Evolutionary conservation across 2,329 filamentous ascomycete genomes (phyloP).

Genomic region (Aspergillus hortae): DNA sequence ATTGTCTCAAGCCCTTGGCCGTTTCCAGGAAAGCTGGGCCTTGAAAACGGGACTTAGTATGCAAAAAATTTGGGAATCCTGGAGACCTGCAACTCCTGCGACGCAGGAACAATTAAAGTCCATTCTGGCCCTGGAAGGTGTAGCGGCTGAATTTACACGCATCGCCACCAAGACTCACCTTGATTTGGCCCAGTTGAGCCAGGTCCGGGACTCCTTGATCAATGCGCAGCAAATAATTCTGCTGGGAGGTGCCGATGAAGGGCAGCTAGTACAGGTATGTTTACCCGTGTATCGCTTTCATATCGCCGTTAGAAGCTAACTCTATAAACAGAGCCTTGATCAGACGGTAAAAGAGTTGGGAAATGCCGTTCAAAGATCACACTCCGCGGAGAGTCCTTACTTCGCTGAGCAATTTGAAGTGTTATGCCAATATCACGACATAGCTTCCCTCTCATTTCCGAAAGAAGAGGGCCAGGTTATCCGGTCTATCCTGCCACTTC

Average conservation of each 20-base stretch:
- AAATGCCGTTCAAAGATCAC: slow-evolving; percentile 26
- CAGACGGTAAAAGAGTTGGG: slow-evolving; percentile 36
- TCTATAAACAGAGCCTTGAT: slow-evolving; percentile 28
- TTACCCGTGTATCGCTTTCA: background rate
- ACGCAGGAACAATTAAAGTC: slow-evolving; percentile 31
- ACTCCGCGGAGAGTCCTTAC: slow-evolving; percentile 35
- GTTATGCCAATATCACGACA: slow-evolving; percentile 45
- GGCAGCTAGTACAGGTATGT: slow-evolving; percentile 30
- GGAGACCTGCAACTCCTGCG: slow-evolving; percentile 59
- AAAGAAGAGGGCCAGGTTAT: slow-evolving; percentile 16
- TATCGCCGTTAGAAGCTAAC: slow-evolving; percentile 13
- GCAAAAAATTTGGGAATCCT: slow-evolving; percentile 71
- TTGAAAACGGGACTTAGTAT: slow-evolving; percentile 74
- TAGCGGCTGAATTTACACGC: slow-evolving; percentile 35
- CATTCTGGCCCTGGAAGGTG: slow-evolving; percentile 33
- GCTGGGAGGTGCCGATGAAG: slow-evolving; percentile 33
- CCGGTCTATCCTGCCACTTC: slow-evolving; percentile 30
- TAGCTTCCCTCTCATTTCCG: slow-evolving; percentile 19
- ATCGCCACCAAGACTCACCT: slow-evolving; percentile 35
- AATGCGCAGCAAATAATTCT: slow-evolving; percentile 37
- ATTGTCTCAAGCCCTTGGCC: slow-evolving; percentile 38
- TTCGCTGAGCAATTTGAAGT: slow-evolving; percentile 46
- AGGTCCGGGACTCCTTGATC: slow-evolving; percentile 36
- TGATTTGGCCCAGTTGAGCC: slow-evolving; percentile 33
- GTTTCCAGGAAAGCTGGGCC: slow-evolving; percentile 68